Evolutionary conservation across 306 rosid genomes (phyloP).

Genomic region (Lathyrus oleraceus): DNA sequence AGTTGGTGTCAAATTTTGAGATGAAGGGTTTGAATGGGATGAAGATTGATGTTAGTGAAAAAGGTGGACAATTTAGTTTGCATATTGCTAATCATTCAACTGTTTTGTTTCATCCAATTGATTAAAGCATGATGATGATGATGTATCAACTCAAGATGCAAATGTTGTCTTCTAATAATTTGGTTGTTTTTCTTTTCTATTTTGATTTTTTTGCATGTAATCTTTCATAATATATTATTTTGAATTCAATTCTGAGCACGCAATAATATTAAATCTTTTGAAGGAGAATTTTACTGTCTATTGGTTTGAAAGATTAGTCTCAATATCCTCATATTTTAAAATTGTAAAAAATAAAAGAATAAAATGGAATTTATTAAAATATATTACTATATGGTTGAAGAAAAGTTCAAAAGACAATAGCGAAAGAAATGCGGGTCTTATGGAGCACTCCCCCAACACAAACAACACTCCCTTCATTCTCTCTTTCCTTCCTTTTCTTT

Average conservation of each 20-base stretch:
- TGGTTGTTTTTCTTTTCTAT: neutral
- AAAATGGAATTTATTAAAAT: too few species aligned
- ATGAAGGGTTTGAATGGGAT: constrained; percentile 51
- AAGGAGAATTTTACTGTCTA: too few species aligned
- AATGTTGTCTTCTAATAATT: neutral
- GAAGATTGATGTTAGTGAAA: constrained; percentile 64
- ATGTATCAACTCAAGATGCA: neutral
- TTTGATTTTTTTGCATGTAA: constrained; percentile 2
- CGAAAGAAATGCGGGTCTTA: constrained; percentile 31
- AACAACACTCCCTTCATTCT: constrained; percentile 29
- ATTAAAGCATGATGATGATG: neutral
- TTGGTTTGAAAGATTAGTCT: too few species aligned
- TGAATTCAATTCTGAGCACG: too few species aligned
- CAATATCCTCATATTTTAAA: too few species aligned
- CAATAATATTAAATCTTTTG: too few species aligned
- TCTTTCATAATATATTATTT: neutral
- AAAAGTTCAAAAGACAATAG: constrained; percentile 29
- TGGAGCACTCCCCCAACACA: neutral
- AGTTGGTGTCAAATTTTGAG: constrained; percentile 62
- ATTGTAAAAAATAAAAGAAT: too few species aligned
- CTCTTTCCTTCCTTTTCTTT: constrained; percentile 6
- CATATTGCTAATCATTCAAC: constrained; percentile 75
- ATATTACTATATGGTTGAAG: constrained; percentile 1
- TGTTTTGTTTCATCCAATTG: constrained; percentile 44
- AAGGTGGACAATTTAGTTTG: constrained; percentile 81